A percentile compares a stretch with the other conserved stretches of the same genome.
These are phyloP conservation scores for Blastomyces percursus DNA, from an alignment of 2,329 filamentous ascomycete species.

Conservation along the genomic window DNA sequence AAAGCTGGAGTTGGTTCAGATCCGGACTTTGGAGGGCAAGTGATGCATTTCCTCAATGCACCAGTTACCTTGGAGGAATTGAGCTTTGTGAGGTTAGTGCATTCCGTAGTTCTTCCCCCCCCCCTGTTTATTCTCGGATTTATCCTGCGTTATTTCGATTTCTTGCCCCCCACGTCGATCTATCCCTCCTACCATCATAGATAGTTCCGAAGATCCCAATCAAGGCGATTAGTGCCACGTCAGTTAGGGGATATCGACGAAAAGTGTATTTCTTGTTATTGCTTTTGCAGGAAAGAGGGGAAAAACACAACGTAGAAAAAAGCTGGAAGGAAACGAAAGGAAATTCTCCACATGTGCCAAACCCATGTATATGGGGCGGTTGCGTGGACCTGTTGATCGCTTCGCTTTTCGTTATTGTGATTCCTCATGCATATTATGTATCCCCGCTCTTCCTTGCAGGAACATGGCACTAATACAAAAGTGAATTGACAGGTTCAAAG, in stretches of 20 bases:
- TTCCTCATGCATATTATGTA: constrained; percentile 1
- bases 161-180: background rate
- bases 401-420: background rate
- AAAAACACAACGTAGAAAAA: background rate
- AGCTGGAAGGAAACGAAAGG: background rate
- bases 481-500: constrained; percentile 52
- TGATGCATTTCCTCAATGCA: constrained; percentile 47
- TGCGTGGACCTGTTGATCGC: constrained; percentile 1
- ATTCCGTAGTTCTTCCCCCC: background rate
- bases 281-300: background rate
- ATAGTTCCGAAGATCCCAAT: constrained; percentile 1
- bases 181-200: background rate
- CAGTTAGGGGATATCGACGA: background rate
- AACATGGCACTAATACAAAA: background rate
- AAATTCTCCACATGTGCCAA: background rate
- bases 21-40: constrained; percentile 53
- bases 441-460: background rate
- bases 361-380: background rate
- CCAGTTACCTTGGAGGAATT: constrained; percentile 55
- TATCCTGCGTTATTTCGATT: background rate
- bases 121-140: background rate
- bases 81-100: constrained; percentile 61
- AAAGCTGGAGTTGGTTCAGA: constrained; percentile 47
- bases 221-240: constrained; percentile 5
- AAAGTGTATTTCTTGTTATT: constrained; percentile 2